Conservation (phyloP, 345 rosid species). For the Melaleuca quinquenervia region DNA sequence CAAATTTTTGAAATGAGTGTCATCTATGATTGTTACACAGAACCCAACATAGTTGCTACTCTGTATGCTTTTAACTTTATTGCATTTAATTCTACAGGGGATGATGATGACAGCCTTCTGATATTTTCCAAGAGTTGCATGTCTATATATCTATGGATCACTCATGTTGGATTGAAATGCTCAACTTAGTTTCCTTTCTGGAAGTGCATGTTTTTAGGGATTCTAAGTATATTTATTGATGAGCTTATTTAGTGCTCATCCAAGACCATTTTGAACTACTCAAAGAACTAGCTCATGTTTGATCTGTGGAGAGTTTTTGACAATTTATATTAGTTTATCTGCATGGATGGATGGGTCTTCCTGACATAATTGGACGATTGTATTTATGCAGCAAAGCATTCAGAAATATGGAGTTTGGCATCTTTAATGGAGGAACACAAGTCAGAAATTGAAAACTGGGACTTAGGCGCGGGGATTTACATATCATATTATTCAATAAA, state of each 20-base stretch:
- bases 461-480: conserved; percentile 85
- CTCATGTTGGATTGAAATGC: not conserved
- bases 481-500: conserved; percentile 58
- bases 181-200: not conserved
- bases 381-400: conserved; percentile 49
- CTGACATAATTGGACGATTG: not conserved
- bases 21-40: not conserved
- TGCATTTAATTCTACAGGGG: not conserved
- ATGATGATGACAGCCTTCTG: not conserved
- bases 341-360: not conserved
- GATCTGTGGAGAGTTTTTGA: not conserved
- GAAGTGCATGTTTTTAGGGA: not conserved
- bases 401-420: conserved; percentile 73
- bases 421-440: conserved; percentile 77
- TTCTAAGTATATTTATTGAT: not conserved
- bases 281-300: not conserved
- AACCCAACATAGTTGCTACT: not conserved
- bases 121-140: not conserved
- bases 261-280: not conserved
- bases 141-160: not conserved
- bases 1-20: not conserved
- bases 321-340: not conserved
- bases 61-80: not conserved
- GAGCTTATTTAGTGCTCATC: not conserved
- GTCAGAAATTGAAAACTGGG: conserved; percentile 96